phyloP scores from a whole-genome alignment of 306 rosid species.

The Cucurbita maxima region DNA sequence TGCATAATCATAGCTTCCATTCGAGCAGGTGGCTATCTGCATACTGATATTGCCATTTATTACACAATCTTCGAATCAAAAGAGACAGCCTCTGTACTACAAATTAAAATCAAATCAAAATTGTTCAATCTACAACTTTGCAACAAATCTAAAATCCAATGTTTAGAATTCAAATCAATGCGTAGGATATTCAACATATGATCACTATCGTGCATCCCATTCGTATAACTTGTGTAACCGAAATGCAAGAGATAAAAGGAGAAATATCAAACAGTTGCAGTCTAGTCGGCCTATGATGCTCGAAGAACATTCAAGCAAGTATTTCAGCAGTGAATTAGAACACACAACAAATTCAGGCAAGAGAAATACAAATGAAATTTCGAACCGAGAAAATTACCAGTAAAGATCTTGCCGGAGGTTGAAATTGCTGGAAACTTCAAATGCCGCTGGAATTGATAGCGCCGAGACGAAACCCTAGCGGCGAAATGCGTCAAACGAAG shows the following conservation, averaged over 20 bases:
- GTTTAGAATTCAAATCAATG: background rate
- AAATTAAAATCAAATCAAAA: background rate
- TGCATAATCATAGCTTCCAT: conserved; percentile 21
- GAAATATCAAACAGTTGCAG: background rate
- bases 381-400: background rate
- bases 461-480: background rate
- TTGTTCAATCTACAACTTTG: background rate
- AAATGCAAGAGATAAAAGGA: background rate
- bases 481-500: background rate
- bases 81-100: background rate
- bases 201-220: background rate
- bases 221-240: background rate
- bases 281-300: background rate
- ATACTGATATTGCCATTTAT: background rate
- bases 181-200: background rate
- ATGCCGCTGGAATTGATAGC: background rate
- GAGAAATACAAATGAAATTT: background rate
- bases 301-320: background rate
- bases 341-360: background rate
- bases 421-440: background rate
- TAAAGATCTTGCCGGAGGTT: background rate
- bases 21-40: conserved; percentile 33
- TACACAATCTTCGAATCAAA: background rate
- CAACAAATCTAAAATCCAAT: background rate
- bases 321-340: background rate